Evolutionary conservation across 164 flowering plant species (phyloP).

Genomic region (Magnolia changhungtana): DNA sequence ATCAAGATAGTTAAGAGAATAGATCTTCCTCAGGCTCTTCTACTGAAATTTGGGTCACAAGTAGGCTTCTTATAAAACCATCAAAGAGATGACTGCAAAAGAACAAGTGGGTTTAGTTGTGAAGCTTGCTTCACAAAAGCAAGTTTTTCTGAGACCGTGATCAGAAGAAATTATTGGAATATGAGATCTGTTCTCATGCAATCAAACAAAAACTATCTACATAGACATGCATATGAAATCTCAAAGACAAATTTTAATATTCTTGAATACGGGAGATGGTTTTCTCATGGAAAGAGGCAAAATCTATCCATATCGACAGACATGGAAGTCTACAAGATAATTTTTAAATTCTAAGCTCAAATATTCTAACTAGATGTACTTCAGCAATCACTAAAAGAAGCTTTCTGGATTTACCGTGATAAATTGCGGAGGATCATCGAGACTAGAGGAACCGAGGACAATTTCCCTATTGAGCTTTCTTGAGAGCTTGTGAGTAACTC

Average conservation of each 20-base stretch:
- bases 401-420: conserved; percentile 45
- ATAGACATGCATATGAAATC: neutral
- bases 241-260: no score
- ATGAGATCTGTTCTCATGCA: neutral
- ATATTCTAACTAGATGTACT: neutral
- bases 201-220: neutral
- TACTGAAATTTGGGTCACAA: neutral
- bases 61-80: neutral
- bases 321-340: neutral
- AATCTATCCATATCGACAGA: no score
- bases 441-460: conserved; percentile 84
- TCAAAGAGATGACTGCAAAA: neutral
- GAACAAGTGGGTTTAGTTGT: neutral
- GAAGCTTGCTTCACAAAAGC: neutral
- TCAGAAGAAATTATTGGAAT: neutral
- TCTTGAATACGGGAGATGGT: neutral
- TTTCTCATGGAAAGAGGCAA: neutral
- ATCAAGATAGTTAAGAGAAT: no score
- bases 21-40: no score
- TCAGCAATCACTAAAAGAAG: neutral
- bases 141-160: neutral
- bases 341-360: neutral
- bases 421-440: conserved; percentile 95
- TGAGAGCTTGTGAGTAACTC: conserved; percentile 88
- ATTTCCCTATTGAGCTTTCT: conserved; percentile 75